Conservation (phyloP, 2,329 filamentous ascomycete species). For the Colletotrichum somersetense region DNA sequence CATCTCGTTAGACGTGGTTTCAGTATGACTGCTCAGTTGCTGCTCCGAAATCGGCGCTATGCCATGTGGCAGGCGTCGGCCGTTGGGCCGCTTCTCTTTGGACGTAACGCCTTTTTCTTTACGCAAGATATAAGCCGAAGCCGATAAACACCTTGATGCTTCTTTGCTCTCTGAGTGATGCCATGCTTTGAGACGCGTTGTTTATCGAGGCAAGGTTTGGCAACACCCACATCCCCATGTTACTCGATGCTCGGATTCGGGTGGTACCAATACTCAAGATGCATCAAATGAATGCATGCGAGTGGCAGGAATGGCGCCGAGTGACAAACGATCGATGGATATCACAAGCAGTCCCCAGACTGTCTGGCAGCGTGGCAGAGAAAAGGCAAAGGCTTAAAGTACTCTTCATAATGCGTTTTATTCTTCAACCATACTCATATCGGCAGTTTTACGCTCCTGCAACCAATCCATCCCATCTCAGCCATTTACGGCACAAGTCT, state of each 20-base stretch:
- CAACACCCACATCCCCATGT: too few species aligned
- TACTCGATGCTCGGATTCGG: background rate
- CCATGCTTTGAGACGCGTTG: too few species aligned
- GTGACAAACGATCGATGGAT: background rate
- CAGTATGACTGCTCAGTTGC: background rate
- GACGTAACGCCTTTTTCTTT: background rate
- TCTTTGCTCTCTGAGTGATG: too few species aligned
- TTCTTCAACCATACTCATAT: conserved; percentile 11
- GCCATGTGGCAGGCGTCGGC: background rate
- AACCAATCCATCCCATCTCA: background rate
- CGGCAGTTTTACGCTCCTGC: background rate
- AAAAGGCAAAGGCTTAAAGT: background rate
- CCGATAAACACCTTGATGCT: background rate
- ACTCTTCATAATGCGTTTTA: conserved; percentile 8
- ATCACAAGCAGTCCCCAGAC: background rate
- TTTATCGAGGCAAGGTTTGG: too few species aligned
- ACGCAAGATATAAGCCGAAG: background rate
- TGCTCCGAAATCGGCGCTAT: background rate
- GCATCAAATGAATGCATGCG: background rate
- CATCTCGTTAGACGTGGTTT: background rate
- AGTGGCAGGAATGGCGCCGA: background rate
- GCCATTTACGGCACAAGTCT: conserved; percentile 63
- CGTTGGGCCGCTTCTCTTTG: background rate
- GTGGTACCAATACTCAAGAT: background rate
- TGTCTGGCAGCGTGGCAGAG: background rate